Evolutionary conservation across 805 yeast species (phyloP).

Genomic region (Lipomyces kockii): DNA sequence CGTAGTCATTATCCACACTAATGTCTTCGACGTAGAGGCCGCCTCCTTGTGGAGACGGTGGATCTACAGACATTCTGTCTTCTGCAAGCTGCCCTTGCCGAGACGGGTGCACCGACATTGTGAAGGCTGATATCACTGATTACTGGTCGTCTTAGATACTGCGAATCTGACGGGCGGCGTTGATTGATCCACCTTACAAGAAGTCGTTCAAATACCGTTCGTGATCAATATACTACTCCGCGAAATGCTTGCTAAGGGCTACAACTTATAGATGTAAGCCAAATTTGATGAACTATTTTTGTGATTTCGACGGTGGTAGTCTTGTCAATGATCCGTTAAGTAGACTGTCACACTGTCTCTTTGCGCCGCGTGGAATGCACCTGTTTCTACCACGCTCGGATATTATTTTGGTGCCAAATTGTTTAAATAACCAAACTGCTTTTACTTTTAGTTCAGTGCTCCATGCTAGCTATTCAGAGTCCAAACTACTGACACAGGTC

Average conservation of each 20-base stretch:
- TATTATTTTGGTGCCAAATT: too few species aligned
- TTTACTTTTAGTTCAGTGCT: too few species aligned
- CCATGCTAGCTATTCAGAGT: too few species aligned
- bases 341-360: too few species aligned
- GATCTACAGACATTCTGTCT: constrained; percentile 23
- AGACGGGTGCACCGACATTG: constrained; percentile 30
- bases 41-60: constrained; percentile 19
- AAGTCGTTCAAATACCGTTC: background rate
- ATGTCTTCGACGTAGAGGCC: constrained; percentile 33
- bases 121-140: background rate
- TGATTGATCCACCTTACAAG: too few species aligned
- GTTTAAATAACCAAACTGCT: too few species aligned
- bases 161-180: background rate
- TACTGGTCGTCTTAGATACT: background rate
- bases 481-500: background rate
- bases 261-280: background rate
- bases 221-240: background rate
- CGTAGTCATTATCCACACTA: constrained; percentile 25
- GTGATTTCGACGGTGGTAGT: background rate
- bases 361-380: too few species aligned
- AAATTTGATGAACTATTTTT: background rate
- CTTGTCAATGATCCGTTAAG: too few species aligned
- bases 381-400: too few species aligned
- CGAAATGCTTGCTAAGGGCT: background rate
- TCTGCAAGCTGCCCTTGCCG: constrained; percentile 23